Base-by-base conservation (phyloP, 2,329 filamentous ascomycete genomes). In the Coniochaeta hoffmannii region DNA sequence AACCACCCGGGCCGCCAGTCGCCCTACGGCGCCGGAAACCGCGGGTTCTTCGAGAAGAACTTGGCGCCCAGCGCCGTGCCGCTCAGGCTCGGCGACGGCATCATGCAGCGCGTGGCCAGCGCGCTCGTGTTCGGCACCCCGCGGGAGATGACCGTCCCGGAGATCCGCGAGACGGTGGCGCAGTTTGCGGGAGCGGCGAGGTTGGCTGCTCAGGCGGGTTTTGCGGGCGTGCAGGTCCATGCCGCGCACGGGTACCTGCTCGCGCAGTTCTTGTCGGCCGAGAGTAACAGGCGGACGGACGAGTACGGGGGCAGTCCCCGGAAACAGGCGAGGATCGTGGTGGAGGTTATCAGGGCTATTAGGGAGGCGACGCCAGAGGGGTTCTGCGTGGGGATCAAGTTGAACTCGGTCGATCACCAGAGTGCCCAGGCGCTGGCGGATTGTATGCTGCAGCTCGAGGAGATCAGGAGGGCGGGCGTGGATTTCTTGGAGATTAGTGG, bases 401-500 rank as follows among this genome's bases (percentile, higher is more conserved):
- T 83, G 50, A 83, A 83, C 65, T 78, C 76, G 31, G 80, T 78
- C 0, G 81, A 86, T 59, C 78, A 80, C 59, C 79, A 82, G 59
- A 67, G 71, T 1, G 64, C 67, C 4, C 66, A 69, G 58, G 69
- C 69, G 53, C 60, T 81, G 19, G 67, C 76, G 10, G 82, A 83
- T 12, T 80, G 76, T 34, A 68, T 88, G 36, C 76, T 80, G 56
- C 85, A 88, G 63, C 71, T 86, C 10, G 66, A 71, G n/a, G 64
- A 73, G 17, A 75, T 85, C 4, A 67, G 67, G 0, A 69, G 68
- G 5, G 74, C 72, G 36, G 79, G 71, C 5, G 68, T 89, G 1
- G 86, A 89, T 67, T 88, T 88, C 60, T 68, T 89, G 1, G 86
- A 90, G 67, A 76, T 89, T 26, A 83, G 78, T 17, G 87, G 86